Evolutionary conservation across 83 land plant species (phyloP), one percentile per base, ranked within the genome.

Genomic region (Picea engelmannii): DNA sequence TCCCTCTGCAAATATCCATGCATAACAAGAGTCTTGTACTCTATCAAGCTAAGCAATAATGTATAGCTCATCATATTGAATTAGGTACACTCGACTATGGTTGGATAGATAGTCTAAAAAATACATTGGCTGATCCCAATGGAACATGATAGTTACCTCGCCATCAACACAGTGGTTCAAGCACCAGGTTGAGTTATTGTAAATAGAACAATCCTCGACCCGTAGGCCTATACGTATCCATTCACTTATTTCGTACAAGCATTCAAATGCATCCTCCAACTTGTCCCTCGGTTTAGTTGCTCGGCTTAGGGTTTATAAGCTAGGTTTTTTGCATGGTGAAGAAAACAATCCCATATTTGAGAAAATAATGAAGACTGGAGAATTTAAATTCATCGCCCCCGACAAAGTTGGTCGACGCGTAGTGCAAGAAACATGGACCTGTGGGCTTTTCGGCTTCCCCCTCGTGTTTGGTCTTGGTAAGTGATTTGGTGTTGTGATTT

Each of bases 61-160:
- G 98, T 98, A 83, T 98, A 98, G 63, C 99, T 93, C 90, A 98
- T 86, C 23, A 98, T 91, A 88, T 98, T 98, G 86, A 98, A 98
- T 98, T 13, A 98, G 94, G 83, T 94, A 98, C 60, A 98, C 99
- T 23, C 93, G 87, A 79, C 99, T 98, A 81, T 98, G 99, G 84
- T 81, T 89, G 5, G 99, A 97, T 78, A 98, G 90, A 81, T 98
- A 98, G 6, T 98, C 99, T 62, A 98, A 83, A 78, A 98, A 84
- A 81, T 98, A 98, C 99, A 98, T 98, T 12, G 99, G 99, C 20
- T 96, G 95, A 73, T 98, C 99, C 88, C 95, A 89, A 78, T 98
- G 99, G 81, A 86, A 98, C 98, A 98, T 98, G 38, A 97, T 98
- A 24, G 99, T 96, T 88, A 97, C 99, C 98, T 97, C 99, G 62